These are phyloP conservation scores for Penicillium bialowiezense DNA, from an alignment of 495 filamentous ascomycete genomes.

Conservation along the genomic window DNA sequence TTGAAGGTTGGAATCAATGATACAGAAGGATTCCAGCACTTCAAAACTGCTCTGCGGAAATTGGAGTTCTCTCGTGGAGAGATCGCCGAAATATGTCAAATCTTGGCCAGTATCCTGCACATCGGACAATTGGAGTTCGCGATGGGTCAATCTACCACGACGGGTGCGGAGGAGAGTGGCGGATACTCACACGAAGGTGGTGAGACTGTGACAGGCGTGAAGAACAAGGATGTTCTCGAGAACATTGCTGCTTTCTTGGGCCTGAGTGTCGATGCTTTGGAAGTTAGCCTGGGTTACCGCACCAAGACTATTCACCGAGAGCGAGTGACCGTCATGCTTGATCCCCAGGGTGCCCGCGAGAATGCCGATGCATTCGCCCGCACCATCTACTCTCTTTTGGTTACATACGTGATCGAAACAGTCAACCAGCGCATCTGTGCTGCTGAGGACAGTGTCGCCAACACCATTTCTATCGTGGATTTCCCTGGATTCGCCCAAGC, in stretches of 20 bases:
- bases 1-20: conserved; percentile 97
- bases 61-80: conserved; percentile 90
- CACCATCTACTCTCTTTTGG: conserved; percentile 92
- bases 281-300: conserved; percentile 87
- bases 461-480: conserved; percentile 92
- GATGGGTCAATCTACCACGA: conserved; percentile 72
- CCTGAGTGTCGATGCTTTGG: conserved; percentile 72
- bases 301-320: conserved; percentile 93
- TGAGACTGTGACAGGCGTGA: conserved; percentile 78
- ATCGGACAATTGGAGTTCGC: conserved; percentile 93
- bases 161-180: conserved; percentile 83
- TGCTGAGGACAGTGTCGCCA: conserved; percentile 79
- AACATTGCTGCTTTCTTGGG: conserved; percentile 92
- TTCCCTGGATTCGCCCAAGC: conserved; percentile 93
- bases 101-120: conserved; percentile 86
- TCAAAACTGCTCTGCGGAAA: conserved; percentile 92
- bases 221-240: conserved; percentile 85
- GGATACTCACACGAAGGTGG: conserved; percentile 95
- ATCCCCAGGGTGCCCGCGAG: conserved; percentile 81
- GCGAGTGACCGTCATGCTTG: conserved; percentile 95
- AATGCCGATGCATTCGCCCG: conserved; percentile 93
- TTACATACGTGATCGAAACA: conserved; percentile 87
- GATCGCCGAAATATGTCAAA: conserved; percentile 94
- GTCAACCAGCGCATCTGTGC: conserved; percentile 91
- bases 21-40: conserved; percentile 90